Conservation (phyloP, 2,329 filamentous ascomycete species). For the Cucurbitaria berberidis region DNA sequence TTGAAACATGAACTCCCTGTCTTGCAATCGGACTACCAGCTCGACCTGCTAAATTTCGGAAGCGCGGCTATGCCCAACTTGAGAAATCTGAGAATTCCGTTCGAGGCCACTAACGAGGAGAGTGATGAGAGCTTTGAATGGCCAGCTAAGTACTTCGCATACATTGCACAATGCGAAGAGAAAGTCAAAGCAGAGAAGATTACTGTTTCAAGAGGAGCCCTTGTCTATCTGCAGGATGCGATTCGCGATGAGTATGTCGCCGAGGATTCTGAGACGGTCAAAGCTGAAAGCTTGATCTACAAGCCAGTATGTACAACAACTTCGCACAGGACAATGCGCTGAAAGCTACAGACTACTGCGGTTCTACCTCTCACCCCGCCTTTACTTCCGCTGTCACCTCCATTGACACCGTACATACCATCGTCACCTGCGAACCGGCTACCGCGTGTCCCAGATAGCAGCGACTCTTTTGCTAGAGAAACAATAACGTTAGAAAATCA, state of each 20-base stretch:
- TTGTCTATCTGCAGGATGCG: slow-evolving; percentile 47
- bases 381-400: slow-evolving; percentile 54
- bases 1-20: slow-evolving; percentile 57
- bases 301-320: slow-evolving; percentile 28
- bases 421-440: slow-evolving; percentile 49
- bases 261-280: slow-evolving; percentile 28
- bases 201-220: slow-evolving; percentile 41
- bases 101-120: slow-evolving; percentile 47
- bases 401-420: slow-evolving; percentile 47
- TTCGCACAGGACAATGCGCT: slow-evolving; percentile 18
- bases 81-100: slow-evolving; percentile 36
- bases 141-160: slow-evolving; percentile 43
- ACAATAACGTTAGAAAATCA: slow-evolving; percentile 39
- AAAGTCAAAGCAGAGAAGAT: slow-evolving; percentile 47
- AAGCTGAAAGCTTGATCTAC: slow-evolving; percentile 17
- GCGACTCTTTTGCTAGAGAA: slow-evolving; percentile 44
- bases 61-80: slow-evolving; percentile 31
- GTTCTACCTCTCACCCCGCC: slow-evolving; percentile 53
- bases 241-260: slow-evolving; percentile 29
- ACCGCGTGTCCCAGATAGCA: slow-evolving; percentile 46
- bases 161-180: slow-evolving; percentile 32
- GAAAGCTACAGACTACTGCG: slow-evolving; percentile 31
- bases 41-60: slow-evolving; percentile 52
- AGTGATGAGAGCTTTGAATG: slow-evolving; percentile 54
- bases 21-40: slow-evolving; percentile 53